Conservation (phyloP, 768 basidiomycete genomes). For the Kwoniella europaea region DNA sequence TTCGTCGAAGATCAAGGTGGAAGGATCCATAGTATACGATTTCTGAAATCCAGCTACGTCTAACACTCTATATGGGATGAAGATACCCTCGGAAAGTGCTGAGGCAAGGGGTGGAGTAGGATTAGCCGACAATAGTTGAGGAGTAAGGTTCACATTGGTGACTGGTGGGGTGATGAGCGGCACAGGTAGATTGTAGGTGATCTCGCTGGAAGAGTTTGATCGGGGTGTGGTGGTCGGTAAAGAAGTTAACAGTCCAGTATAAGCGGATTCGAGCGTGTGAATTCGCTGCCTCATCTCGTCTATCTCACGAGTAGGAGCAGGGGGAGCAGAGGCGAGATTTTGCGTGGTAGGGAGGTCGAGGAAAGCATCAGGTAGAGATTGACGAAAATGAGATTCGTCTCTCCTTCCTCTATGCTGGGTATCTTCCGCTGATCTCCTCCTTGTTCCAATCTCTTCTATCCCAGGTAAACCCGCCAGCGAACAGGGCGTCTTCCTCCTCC, state of each 20-base stretch:
- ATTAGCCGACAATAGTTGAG: neutral
- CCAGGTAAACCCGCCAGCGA: conserved; percentile 7
- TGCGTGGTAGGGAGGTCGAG: neutral
- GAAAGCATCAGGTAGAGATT: neutral
- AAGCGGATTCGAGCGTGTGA: conserved; percentile 8
- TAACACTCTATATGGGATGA: neutral
- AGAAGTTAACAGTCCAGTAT: neutral
- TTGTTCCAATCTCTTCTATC: neutral
- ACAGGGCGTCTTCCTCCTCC: conserved; percentile 12
- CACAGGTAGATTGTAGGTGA: neutral
- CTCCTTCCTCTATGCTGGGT: neutral
- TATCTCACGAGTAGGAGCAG: neutral
- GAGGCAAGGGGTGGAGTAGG: neutral
- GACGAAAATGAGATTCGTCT: neutral
- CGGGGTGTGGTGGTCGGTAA: neutral
- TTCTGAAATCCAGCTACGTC: conserved; percentile 7
- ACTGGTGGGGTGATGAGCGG: neutral
- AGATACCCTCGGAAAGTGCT: neutral
- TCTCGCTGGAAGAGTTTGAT: neutral
- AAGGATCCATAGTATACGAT: neutral
- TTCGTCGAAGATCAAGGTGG: conserved; percentile 19
- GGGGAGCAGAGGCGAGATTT: neutral
- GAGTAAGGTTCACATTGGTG: neutral
- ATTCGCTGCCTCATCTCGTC: conserved; percentile 2
- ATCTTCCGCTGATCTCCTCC: conserved; percentile 1